Evolutionary conservation across 768 basidiomycete species (phyloP), one percentile per base, ranked within the genome.

Genomic region (Phylloporus sp.): DNA sequence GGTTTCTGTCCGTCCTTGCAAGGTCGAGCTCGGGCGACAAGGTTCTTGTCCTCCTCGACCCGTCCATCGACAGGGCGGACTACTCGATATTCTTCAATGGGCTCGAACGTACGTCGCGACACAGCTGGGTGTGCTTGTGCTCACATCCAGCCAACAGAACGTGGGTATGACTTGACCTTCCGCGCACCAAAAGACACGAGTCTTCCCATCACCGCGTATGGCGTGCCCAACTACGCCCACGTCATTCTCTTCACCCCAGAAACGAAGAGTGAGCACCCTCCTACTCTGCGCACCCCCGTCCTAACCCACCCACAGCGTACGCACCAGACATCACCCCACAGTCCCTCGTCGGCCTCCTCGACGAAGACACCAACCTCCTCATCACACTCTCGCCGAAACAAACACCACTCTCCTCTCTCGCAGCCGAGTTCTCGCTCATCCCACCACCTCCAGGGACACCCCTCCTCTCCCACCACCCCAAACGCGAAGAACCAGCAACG

Each of bases 351-450:
- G 68, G 77, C 23, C 81, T 93, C 45, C 73, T 91, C 27, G 74
- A 81, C 24, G 78, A 79, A 54, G 76, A 81, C 54, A 84, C 88
- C 49, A 97, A 97, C 74, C 74, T 98, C 50, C 80, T 99, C 57
- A 72, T 97, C 59, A 82, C 86, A 3, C 80, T 95, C 53, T 87
- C 90, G 2, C 74, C 86, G 59, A 85, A 80, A 72, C 80, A 87
- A 70, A 85, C 84, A 3, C 74, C 88, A 36, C 73, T 95, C 10
- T 77, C 82, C 12, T 81, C 87, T 12, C 80, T 95, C 49, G 91
- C 93, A 0, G 69, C 91, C 44, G 97, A 99, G 73, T 98, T 98
- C 76, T 89, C 88, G 32, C 77, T 98, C 50, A 81, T 92, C 47
- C 85, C 91, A 23, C 88, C 90, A 16, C 91, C 92, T 6, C 88